Base-by-base conservation (phyloP, 208 protist genomes). In the Tritrichomonas musculus region DNA sequence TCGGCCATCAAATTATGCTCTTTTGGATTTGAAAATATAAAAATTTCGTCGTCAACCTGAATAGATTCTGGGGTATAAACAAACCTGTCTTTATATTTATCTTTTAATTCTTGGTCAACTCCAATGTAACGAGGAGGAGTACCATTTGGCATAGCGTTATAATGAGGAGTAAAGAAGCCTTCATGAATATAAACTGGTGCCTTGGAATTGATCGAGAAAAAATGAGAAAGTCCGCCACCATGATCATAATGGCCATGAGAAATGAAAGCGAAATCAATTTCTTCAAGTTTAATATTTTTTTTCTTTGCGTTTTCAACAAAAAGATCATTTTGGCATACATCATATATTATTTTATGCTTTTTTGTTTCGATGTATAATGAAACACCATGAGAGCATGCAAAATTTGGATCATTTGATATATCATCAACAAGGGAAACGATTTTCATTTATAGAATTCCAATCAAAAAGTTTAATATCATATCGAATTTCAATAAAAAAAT, bases 241-340 rank as follows among this genome's bases (percentile, higher is more conserved):
- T 84, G 73, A 84, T 84, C 73, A 53, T 55, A 84, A 84, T 84
- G 73, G 73, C 73, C 73, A 84, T 84, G 73, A 22, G 73, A 84
- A 22, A 84, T 53, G 47, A 84, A 22, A 47, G 17, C 73, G 17
- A 17, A 22, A 84, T 84, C 73, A 84, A 84, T 84, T 17, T 84
- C 73, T 22, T 5, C 5, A 47, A 84, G 5, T 22, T 84, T 53
- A 5, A 84, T 17, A 55, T 53, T 53, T 53, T 22, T 22, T 84
- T 5, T 22, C 17, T 47, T 53, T 84, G 73, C 73, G 17, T 84
- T 84, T 84, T 53, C 47, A 17, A 17, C 73, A 84, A 84, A 84
- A 84, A 84, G 44, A 22, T 53, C 73, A 53, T 84, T 53, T 53
- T 5, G 73, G 5, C 73, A 5, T 17, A 84, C 47, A 53, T 84